Evolutionary conservation across 371 early-diverging fungal species (phyloP), one percentile per base, ranked within the genome.

Genomic region (Funneliformis caledonium): DNA sequence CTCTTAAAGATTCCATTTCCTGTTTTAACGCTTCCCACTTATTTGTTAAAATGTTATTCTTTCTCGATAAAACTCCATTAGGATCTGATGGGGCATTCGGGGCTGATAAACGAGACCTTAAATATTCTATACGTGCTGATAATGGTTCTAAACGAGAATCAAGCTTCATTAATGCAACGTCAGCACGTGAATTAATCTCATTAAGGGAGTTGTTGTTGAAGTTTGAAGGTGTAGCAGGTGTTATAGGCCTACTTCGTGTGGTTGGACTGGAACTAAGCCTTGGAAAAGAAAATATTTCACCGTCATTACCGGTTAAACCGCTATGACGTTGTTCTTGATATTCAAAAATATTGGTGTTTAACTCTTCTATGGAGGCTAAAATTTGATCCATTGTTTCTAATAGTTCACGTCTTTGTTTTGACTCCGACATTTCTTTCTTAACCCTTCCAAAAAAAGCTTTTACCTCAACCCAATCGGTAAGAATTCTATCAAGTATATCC

Each of bases 11-110:
- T 60, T 84, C 84, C 26, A 84, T 83, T 33, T 84, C 84, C 47
- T 81, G 50, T 79, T 89, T 91, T 33, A 89, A 82, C 14, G 88
- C 90, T n/a, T 89, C 89, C 89, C 90, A 90, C 42, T 86, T 85
- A 61, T 85, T 81, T 68, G 82, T 82, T 5, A 84, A 86, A 81
- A 83, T 85, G 33, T 82, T 86, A 82, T 82, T 82, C 64, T 84
- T 86, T 80, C 82, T 86, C 59, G 72, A 78, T 69, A 88, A 81
- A 75, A 73, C 82, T 43, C 83, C 88, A 59, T 80, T 83, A 75
- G 52, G 78, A 78, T 83, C 85, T 72, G 77, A 82, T 9, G 82
- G 86, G 67, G 82, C 85, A 31, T 77, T 81, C 72, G 72, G 81
- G 16, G 87, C 86, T 4, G 85, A 87, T 65, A 88, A 84, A 31